These are phyloP conservation scores for Fusarium sp. DNA, from an alignment of 2,329 filamentous ascomycete species.

Conservation along the genomic window DNA sequence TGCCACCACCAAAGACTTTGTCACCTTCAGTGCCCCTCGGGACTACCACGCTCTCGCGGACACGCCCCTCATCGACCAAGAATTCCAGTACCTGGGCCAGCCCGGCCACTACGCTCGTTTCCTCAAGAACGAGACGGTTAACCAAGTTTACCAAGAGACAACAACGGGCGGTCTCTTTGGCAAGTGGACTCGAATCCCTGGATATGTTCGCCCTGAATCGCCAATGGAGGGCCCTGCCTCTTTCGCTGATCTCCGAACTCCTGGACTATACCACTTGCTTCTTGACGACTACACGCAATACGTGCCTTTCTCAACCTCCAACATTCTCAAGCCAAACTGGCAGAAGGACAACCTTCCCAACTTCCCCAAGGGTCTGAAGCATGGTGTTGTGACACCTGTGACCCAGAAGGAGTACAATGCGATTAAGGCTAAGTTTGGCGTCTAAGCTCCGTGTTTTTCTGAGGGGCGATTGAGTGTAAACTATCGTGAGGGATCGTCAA, in stretches of 20 bases:
- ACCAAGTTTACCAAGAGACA: slow-evolving; percentile 60
- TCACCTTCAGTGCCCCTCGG: slow-evolving; percentile 57
- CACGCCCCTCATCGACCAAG: slow-evolving; percentile 61
- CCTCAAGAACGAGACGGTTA: slow-evolving; percentile 61
- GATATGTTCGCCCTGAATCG: slow-evolving; percentile 48
- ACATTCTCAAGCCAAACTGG: slow-evolving; percentile 50
- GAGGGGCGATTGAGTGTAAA: neutral
- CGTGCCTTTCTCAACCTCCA: slow-evolving; percentile 55
- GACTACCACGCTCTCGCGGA: slow-evolving; percentile 56
- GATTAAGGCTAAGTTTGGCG: slow-evolving; percentile 26
- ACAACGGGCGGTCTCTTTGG: slow-evolving; percentile 59
- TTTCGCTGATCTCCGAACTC: slow-evolving; percentile 51
- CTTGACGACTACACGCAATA: slow-evolving; percentile 60
- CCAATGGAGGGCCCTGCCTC: slow-evolving; percentile 53
- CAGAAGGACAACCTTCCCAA: slow-evolving; percentile 49
- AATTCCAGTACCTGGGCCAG: slow-evolving; percentile 57
- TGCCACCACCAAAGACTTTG: slow-evolving; percentile 62
- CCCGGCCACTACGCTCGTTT: slow-evolving; percentile 58
- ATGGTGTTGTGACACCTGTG: slow-evolving; percentile 59
- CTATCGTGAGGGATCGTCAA: neutral
- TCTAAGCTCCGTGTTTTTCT: neutral
- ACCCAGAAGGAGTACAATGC: slow-evolving; percentile 56
- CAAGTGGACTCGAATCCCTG: slow-evolving; percentile 56
- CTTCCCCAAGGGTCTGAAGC: slow-evolving; percentile 59
- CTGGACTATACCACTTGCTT: slow-evolving; percentile 54